Percentiles rank a stretch among this genome's conserved stretches.
These are phyloP conservation scores for Xylaria acuta DNA, from an alignment of 495 filamentous ascomycete species.

Conservation along the genomic window DNA sequence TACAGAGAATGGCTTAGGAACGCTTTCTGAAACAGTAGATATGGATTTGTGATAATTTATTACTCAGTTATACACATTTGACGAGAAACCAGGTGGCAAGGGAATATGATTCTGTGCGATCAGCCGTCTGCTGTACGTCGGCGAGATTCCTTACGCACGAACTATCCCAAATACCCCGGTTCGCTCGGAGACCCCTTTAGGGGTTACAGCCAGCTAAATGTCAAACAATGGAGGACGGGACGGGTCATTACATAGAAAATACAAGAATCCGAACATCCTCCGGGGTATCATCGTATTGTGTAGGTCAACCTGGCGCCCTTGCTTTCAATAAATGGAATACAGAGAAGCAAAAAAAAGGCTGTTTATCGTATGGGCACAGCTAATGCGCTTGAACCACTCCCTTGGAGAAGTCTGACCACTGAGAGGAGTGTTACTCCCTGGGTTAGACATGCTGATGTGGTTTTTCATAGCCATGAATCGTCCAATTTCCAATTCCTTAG, in stretches of 20 bases:
- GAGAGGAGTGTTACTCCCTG: not conserved
- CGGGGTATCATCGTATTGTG: not conserved
- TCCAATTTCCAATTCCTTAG: conserved; percentile 21
- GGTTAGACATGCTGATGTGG: not conserved
- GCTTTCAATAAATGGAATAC: not conserved
- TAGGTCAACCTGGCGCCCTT: not conserved
- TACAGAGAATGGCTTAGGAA: no score
- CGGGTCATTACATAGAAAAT: not conserved
- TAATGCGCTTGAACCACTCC: not conserved
- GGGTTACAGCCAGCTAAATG: not conserved
- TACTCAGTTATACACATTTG: not conserved
- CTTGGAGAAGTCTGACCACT: not conserved
- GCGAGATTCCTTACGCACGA: not conserved
- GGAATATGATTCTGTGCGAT: not conserved
- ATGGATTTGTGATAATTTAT: not conserved
- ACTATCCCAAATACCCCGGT: not conserved
- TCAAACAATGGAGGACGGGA: not conserved
- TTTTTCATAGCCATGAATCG: conserved; percentile 17
- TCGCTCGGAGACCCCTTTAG: not conserved
- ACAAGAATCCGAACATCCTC: not conserved
- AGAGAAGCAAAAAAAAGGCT: not conserved
- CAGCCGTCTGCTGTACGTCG: not conserved
- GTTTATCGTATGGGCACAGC: not conserved
- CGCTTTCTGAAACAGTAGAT: not conserved
- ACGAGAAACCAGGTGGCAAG: not conserved